A percentile compares a stretch with the other conserved stretches of the same genome.
Evolutionary conservation across 129 eudicot genomes (phyloP).

Genomic region (Cynara cardunculus): DNA sequence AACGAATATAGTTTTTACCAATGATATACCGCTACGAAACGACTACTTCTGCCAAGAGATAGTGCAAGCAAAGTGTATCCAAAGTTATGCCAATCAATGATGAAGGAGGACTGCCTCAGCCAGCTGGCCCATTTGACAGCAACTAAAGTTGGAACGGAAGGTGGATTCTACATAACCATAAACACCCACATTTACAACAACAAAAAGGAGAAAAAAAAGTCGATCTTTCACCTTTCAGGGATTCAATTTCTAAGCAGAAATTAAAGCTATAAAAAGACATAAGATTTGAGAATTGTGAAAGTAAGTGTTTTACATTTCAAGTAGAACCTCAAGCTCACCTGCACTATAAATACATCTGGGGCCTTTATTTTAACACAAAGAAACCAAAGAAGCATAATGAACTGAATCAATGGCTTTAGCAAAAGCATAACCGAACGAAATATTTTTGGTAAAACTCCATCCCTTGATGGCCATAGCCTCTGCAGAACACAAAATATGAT

Average conservation of each 20-base stretch:
- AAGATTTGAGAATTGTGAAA: neutral
- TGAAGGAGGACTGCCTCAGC: slow-evolving; percentile 63
- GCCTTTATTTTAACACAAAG: slow-evolving; percentile 85
- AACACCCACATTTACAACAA: neutral
- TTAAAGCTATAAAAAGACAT: neutral
- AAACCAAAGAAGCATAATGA: slow-evolving; percentile 83
- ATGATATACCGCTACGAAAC: slow-evolving; percentile 70
- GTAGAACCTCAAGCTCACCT: slow-evolving; percentile 44
- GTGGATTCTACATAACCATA: slow-evolving; percentile 69
- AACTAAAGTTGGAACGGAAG: slow-evolving; percentile 88
- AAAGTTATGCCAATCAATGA: slow-evolving; percentile 93
- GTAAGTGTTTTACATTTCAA: neutral
- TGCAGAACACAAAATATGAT: slow-evolving; percentile 23
- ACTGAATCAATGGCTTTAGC: slow-evolving; percentile 76
- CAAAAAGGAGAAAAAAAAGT: neutral
- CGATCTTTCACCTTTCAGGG: neutral
- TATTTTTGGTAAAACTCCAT: slow-evolving; percentile 44
- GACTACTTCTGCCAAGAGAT: slow-evolving; percentile 90
- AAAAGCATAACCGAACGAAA: slow-evolving; percentile 67
- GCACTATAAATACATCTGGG: slow-evolving; percentile 83
- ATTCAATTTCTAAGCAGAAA: neutral
- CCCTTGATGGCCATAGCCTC: slow-evolving; percentile 71
- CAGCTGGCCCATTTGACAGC: slow-evolving; percentile 96
- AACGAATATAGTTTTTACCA: slow-evolving; percentile 46
- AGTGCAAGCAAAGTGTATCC: slow-evolving; percentile 88